phyloP scores from a whole-genome alignment of 805 yeast species.

The Candida yuanshanica region DNA sequence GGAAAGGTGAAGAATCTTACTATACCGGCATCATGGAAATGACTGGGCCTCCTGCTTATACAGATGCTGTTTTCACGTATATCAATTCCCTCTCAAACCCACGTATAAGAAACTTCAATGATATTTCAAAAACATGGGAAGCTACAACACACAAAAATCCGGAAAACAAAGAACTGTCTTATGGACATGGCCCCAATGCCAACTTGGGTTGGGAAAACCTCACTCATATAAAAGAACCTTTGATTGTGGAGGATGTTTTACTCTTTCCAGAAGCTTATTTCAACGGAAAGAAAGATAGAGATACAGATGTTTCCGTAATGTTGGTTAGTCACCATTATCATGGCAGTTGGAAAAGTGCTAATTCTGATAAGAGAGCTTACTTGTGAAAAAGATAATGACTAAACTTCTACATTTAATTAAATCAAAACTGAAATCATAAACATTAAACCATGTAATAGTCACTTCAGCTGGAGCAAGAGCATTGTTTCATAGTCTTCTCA shows the following conservation, averaged over 20 bases:
- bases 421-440: too few relatives aligned
- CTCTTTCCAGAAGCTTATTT: constrained; percentile 15
- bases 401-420: too few relatives aligned
- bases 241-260: constrained; percentile 14
- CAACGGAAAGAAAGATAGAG: constrained; percentile 11
- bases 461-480: constrained; percentile 64
- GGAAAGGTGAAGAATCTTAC: constrained; percentile 44
- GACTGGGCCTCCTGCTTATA: constrained; percentile 51
- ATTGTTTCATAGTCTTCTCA: constrained; percentile 57
- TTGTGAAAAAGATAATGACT: too few relatives aligned
- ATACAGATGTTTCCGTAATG: constrained; percentile 5
- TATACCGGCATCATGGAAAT: constrained; percentile 58
- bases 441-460: too few relatives aligned
- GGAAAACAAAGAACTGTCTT: constrained; percentile 7
- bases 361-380: neutral
- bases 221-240: constrained; percentile 13
- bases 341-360: constrained; percentile 13
- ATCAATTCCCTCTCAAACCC: constrained; percentile 7
- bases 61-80: constrained; percentile 30
- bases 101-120: constrained; percentile 7
- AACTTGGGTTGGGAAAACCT: constrained; percentile 20
- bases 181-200: constrained; percentile 6
- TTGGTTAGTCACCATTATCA: constrained; percentile 12
- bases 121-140: constrained; percentile 6
- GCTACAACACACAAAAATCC: constrained; percentile 6